phyloP scores from a whole-genome alignment of 495 filamentous ascomycete species.

The Chaetomium fimeti region DNA sequence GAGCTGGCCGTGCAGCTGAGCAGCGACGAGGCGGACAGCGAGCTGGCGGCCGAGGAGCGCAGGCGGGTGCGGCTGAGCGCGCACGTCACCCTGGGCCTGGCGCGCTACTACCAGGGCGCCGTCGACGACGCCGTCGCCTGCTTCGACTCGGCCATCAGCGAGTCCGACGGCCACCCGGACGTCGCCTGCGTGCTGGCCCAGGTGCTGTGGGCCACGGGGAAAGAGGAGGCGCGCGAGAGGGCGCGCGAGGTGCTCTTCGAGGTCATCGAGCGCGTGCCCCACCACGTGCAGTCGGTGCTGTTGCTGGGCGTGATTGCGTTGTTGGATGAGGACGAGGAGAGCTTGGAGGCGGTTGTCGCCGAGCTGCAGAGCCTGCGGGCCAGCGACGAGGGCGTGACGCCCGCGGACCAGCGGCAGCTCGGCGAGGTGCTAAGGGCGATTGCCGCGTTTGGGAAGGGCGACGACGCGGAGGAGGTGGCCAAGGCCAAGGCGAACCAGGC shows the following conservation, averaged over 20 bases:
- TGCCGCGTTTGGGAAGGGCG: slow-evolving; percentile 36
- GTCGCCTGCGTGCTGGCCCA: slow-evolving; percentile 85
- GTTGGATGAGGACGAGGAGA: slow-evolving; percentile 73
- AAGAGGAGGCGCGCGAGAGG: slow-evolving; percentile 66
- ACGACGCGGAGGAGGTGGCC: slow-evolving; percentile 22
- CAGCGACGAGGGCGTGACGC: slow-evolving; percentile 48
- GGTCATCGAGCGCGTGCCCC: slow-evolving; percentile 65
- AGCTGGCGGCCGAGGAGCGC: slow-evolving; percentile 54
- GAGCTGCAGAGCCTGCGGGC: slow-evolving; percentile 72
- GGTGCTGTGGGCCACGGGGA: slow-evolving; percentile 87
- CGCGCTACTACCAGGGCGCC: slow-evolving; percentile 65
- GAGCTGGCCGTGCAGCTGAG: slow-evolving; percentile 71
- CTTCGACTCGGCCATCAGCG: slow-evolving; percentile 78
- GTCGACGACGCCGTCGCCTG: slow-evolving; percentile 67
- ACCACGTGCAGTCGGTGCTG: slow-evolving; percentile 72
- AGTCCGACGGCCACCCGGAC: slow-evolving; percentile 75
- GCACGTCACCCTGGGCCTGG: slow-evolving; percentile 81
- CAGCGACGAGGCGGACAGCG: slow-evolving; percentile 59
- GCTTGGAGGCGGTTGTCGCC: slow-evolving; percentile 72
- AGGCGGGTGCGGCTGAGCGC: slow-evolving; percentile 72
- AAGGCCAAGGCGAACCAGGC: slow-evolving; percentile 52
- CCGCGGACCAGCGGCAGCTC: slow-evolving; percentile 47
- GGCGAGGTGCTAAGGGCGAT: slow-evolving; percentile 49
- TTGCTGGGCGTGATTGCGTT: slow-evolving; percentile 80
- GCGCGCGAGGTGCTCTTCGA: slow-evolving; percentile 80